Evolutionary conservation across 805 yeast genomes (phyloP).

Genomic region (Wickerhamomyces ciferrii): DNA sequence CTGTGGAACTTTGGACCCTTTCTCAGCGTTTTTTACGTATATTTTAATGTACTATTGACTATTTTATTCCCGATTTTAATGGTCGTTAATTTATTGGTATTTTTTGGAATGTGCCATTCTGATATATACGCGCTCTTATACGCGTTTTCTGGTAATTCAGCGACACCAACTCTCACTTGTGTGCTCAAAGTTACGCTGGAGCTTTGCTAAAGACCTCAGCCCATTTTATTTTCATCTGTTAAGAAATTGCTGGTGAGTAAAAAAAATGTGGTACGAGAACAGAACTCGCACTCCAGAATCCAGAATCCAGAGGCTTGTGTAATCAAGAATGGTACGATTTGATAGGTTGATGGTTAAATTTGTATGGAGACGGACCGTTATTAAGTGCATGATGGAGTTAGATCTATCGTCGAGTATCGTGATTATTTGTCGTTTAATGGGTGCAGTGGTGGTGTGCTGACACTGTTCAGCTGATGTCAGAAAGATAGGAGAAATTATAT

Average conservation of each 20-base stretch:
- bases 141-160: too few species aligned
- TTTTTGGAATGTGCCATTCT: too few species aligned
- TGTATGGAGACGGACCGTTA: not conserved
- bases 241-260: too few species aligned
- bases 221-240: not conserved
- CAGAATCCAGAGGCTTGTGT: not conserved
- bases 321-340: constrained; percentile 2
- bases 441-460: not conserved
- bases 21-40: too few species aligned
- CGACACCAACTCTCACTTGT: too few species aligned
- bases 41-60: too few species aligned
- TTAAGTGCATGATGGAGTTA: not conserved
- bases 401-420: not conserved
- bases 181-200: too few species aligned
- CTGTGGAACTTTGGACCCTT: too few species aligned
- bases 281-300: not conserved
- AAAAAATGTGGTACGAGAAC: not conserved
- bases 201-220: not conserved
- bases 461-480: not conserved
- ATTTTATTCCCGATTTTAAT: too few species aligned
- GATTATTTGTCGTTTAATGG: not conserved
- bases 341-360: not conserved
- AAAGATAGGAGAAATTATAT: not conserved
- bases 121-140: too few species aligned
- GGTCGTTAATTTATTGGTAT: too few species aligned